A percentile compares a stretch with the other conserved stretches of the same genome.
Conservation (phyloP, 805 yeast species). For the Ogataea neopini region DNA sequence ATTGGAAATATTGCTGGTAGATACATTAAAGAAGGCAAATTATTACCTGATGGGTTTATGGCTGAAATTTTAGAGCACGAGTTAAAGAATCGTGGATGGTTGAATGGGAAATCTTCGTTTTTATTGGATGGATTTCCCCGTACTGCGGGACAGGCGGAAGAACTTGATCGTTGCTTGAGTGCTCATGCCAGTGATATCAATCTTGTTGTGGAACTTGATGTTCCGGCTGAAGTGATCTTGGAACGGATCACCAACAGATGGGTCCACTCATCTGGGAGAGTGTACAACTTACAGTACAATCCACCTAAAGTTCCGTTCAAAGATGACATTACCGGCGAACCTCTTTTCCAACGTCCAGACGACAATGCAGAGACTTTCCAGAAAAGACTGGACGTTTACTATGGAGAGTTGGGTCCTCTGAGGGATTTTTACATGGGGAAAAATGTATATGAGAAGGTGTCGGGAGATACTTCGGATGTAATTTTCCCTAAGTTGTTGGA, state of each 20-base stretch:
- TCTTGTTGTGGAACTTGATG: conserved; percentile 81
- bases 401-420: conserved; percentile 59
- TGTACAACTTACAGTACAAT: conserved; percentile 81
- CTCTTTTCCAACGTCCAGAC: conserved; percentile 74
- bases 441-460: conserved; percentile 54
- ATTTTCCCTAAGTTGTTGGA: conserved; percentile 70
- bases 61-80: conserved; percentile 56
- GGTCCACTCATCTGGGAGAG: conserved; percentile 88
- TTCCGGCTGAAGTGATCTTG: conserved; percentile 80
- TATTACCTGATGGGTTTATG: conserved; percentile 76
- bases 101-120: conserved; percentile 55
- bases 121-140: conserved; percentile 92
- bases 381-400: conserved; percentile 64
- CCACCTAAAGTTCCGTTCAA: conserved; percentile 82
- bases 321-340: conserved; percentile 91
- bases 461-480: conserved; percentile 82
- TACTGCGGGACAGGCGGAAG: conserved; percentile 68
- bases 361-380: conserved; percentile 77
- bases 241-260: conserved; percentile 82
- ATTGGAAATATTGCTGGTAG: conserved; percentile 58
- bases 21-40: conserved; percentile 60
- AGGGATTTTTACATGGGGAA: conserved; percentile 55
- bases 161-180: conserved; percentile 47
- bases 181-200: conserved; percentile 50
- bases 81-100: conserved; percentile 44